These are phyloP conservation scores for Dothistroma septosporum DNA, from an alignment of 2,329 filamentous ascomycete species.

Conservation along the genomic window DNA sequence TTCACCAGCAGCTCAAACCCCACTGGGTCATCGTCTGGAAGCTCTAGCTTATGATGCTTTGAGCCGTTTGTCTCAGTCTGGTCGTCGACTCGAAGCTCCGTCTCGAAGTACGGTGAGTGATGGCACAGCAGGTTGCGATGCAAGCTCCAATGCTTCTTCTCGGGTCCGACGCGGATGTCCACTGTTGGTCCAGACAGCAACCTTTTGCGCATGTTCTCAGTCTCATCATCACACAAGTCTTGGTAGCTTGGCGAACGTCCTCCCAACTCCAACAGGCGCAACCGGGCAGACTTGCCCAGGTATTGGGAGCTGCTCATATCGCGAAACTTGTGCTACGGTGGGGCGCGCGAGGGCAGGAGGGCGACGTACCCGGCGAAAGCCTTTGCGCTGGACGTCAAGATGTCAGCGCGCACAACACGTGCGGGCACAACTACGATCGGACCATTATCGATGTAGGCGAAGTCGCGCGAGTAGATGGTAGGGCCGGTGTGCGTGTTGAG, in stretches of 20 bases:
- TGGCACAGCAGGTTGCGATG: conserved; percentile 52
- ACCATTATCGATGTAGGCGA: conserved; percentile 42
- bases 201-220: conserved; percentile 48
- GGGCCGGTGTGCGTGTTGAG: conserved; percentile 12
- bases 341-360: conserved; percentile 9
- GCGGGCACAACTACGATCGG: conserved; percentile 33
- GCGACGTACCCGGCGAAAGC: conserved; percentile 52
- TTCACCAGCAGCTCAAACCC: conserved; percentile 54
- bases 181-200: conserved; percentile 51
- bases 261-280: conserved; percentile 21
- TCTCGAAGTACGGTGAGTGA: conserved; percentile 48
- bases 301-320: conserved; percentile 18
- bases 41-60: conserved; percentile 41
- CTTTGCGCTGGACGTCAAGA: conserved; percentile 45
- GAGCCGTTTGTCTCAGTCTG: conserved; percentile 37
- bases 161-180: conserved; percentile 49
- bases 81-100: conserved; percentile 33
- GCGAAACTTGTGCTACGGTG: conserved; percentile 1
- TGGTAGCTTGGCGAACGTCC: conserved; percentile 15
- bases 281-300: conserved; percentile 18
- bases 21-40: conserved; percentile 48
- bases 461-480: conserved; percentile 38
- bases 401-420: conserved; percentile 46
- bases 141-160: conserved; percentile 48
- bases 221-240: conserved; percentile 24